Evolutionary conservation across 2,329 filamentous ascomycete species (phyloP).

Genomic region (Metarhizium anisopliae): DNA sequence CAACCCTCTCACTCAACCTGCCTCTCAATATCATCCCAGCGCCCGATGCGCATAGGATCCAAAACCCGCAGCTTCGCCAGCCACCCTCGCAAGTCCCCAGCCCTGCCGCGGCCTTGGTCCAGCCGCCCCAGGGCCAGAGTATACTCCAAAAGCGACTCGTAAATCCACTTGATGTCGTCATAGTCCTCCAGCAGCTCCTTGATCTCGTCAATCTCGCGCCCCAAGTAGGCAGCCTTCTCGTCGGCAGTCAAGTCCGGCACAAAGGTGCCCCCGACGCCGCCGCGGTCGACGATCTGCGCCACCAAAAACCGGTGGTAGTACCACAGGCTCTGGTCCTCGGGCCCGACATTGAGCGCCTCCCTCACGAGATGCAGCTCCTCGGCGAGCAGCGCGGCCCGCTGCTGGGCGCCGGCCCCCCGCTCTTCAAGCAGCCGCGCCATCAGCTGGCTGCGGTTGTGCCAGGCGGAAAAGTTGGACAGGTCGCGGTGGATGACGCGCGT

Average conservation of each 20-base stretch:
- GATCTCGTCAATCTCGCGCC: conserved; percentile 1
- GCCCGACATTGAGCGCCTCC: conserved; percentile 1
- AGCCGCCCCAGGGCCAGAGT: not conserved
- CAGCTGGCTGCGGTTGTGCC: conserved; percentile 1
- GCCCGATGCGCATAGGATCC: conserved; percentile 2
- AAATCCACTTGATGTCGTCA: not conserved
- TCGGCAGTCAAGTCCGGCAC: not conserved
- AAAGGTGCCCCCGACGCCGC: not conserved
- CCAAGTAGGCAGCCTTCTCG: not conserved
- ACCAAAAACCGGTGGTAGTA: conserved; percentile 4
- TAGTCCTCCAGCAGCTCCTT: conserved; percentile 3
- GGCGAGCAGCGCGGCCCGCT: not conserved
- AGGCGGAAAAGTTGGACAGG: conserved; percentile 2
- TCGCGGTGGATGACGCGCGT: not conserved
- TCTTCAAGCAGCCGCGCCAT: not conserved
- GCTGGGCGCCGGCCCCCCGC: not conserved
- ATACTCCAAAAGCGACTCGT: conserved; percentile 4
- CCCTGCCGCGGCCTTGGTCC: not conserved
- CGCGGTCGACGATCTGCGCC: not conserved
- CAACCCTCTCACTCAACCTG: not conserved
- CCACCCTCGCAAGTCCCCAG: not conserved
- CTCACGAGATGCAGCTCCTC: not conserved
- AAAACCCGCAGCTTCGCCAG: not conserved
- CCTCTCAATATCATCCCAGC: not conserved
- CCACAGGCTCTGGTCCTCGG: conserved; percentile 5